Evolutionary conservation across 2,329 filamentous ascomycete species (phyloP).

Genomic region (Aspergillus puulaauensis): DNA sequence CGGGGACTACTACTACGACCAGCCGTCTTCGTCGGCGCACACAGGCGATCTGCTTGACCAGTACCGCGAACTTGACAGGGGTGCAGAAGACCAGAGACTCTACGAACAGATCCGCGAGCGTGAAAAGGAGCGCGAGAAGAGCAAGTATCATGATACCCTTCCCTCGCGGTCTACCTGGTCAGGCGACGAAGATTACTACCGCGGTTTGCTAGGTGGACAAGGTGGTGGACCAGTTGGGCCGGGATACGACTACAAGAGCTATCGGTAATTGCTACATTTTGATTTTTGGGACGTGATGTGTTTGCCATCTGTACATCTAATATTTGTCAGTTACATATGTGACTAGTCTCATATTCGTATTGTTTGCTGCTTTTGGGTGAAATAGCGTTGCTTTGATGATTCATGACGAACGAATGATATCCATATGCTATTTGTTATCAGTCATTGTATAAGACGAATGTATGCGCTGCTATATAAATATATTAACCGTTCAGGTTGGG

Average conservation of each 20-base stretch:
- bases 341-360: background rate
- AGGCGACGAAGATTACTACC: constrained; percentile 42
- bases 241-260: constrained; percentile 29
- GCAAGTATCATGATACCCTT: constrained; percentile 25
- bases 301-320: constrained; percentile 1
- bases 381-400: constrained; percentile 4
- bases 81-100: constrained; percentile 22
- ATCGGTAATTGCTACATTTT: constrained; percentile 19
- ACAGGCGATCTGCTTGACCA: constrained; percentile 25
- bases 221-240: constrained; percentile 23
- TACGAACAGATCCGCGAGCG: constrained; percentile 29
- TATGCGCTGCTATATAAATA: background rate
- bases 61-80: constrained; percentile 29
- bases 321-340: constrained; percentile 1
- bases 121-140: constrained; percentile 30
- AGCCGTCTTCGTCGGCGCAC: constrained; percentile 21
- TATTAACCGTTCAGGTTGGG: background rate
- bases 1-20: constrained; percentile 27
- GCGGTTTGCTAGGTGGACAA: constrained; percentile 31
- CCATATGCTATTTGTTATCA: constrained; percentile 4
- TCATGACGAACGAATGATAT: constrained; percentile 9
- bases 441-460: background rate
- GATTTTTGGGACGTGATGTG: background rate
- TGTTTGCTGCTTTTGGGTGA: background rate
- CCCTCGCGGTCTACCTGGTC: constrained; percentile 28